Base-by-base conservation (phyloP, 2,329 filamentous ascomycete genomes). In the Akanthomyces uredinophilus region DNA sequence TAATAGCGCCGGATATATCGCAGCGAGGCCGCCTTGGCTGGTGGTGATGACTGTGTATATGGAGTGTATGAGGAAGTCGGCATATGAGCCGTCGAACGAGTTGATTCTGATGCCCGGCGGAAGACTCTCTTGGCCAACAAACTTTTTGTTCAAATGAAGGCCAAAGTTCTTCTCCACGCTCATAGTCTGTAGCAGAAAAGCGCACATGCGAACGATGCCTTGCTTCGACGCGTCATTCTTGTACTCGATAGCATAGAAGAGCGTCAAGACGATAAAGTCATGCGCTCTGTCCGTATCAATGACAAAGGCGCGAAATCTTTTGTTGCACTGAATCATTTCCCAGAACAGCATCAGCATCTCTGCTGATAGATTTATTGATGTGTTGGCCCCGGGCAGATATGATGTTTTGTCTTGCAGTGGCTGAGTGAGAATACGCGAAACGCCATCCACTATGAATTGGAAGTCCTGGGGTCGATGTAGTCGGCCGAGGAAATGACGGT, bases 271-370 rank as follows among this genome's bases (percentile, higher is more conserved):
- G 57, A 97, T 83, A 74, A 98, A 97, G 72, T 99, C 95, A 70
- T 97, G 91, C 0, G 91, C 91, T 60, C 94, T 83, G 71, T 95
- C 92, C 0, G 95, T 98, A 69, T 99, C 95, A 65, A 98, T 94
- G 70, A 99, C 95, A 75, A 97, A 99, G 1, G 92, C 92, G 37
- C 95, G 85, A 77, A 99, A 99, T 63, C 94, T 85, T 77, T 96
- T 98, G 77, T 99, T 99, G 82, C 94, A 97, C 75, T 99, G 95
- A 5, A 95, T 86, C 43, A 92, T 87, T 78, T 99, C 95, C 95
- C 95, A 99, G 72, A 98, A 97, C 2, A 99, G 82, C 84, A 97
- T 95, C 61, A 98, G 87, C 79, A 96, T 96, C 75, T 99, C 95
- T 1, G 95, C 93, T 0, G 93, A 92, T 82, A 94, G 96, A 70